A percentile compares a stretch with the other conserved stretches of the same genome.
Conservation (phyloP, 805 yeast species). For the Pichia eremophila region DNA sequence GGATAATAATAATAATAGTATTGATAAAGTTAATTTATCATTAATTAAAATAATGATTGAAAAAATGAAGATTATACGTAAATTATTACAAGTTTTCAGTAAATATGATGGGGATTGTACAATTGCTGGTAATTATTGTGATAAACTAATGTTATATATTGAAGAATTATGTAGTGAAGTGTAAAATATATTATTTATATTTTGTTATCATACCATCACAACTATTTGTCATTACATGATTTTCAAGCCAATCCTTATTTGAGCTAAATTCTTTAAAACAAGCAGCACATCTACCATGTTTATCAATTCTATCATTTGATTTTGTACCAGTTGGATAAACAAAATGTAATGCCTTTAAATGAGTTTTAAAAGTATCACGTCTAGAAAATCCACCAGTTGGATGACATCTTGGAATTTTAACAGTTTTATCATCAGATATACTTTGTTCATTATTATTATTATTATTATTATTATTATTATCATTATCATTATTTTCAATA, state of each 20-base stretch:
- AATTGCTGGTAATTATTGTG: constrained; percentile 14
- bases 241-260: constrained; percentile 42
- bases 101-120: constrained; percentile 15
- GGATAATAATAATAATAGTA: neutral
- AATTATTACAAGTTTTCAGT: constrained; percentile 15
- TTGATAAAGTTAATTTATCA: neutral
- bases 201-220: constrained; percentile 28
- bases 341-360: constrained; percentile 47
- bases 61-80: constrained; percentile 12
- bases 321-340: constrained; percentile 48
- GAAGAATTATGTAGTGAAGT: neutral
- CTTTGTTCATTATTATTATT: too few species aligned
- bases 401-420: constrained; percentile 35
- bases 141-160: constrained; percentile 13
- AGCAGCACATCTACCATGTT: constrained; percentile 45
- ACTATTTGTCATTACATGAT: constrained; percentile 41
- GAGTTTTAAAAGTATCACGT: constrained; percentile 51
- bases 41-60: constrained; percentile 5
- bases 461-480: neutral
- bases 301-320: constrained; percentile 32
- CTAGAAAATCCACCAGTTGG: constrained; percentile 51
- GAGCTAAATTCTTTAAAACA: constrained; percentile 41
- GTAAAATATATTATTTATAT: constrained; percentile 10
- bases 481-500: neutral
- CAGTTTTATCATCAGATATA: too few species aligned